A percentile compares a stretch with the other conserved stretches of the same genome.
phyloP scores from a whole-genome alignment of 345 rosid genomes.

The Hirschfeldia incana region DNA sequence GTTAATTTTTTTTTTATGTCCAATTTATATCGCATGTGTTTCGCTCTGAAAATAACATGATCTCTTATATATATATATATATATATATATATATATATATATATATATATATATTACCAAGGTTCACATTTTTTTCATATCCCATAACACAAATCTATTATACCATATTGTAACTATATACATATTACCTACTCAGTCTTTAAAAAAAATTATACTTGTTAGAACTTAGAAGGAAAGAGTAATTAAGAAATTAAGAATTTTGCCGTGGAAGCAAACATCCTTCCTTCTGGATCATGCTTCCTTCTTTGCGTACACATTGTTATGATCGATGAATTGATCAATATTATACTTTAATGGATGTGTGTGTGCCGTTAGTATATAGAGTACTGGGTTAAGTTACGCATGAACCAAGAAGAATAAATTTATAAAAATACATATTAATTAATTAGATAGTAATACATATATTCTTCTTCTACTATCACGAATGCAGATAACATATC shows the following conservation, averaged over 20 bases:
- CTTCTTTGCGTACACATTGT: background rate
- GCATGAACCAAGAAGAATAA: background rate
- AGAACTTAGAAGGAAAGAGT: background rate
- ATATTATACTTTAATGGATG: background rate
- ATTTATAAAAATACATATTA: background rate
- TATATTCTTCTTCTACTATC: constrained; percentile 29
- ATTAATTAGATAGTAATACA: constrained; percentile 12
- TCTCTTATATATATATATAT: no score
- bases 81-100: no score
- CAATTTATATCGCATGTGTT: no score
- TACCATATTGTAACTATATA: background rate
- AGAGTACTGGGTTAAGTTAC: background rate
- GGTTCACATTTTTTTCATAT: background rate
- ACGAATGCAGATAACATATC: background rate
- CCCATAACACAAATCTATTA: background rate
- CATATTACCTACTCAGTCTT: background rate
- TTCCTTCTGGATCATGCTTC: background rate
- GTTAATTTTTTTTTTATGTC: no score
- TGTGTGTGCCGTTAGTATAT: background rate
- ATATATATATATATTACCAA: background rate
- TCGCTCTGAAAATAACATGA: no score
- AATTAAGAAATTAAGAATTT: background rate
- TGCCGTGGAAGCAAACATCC: background rate
- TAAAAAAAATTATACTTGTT: no score
- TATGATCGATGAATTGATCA: background rate